A percentile compares a stretch with the other conserved stretches of the same genome.
phyloP scores from a whole-genome alignment of 805 yeast species.

The Cyberlindnera americana region DNA sequence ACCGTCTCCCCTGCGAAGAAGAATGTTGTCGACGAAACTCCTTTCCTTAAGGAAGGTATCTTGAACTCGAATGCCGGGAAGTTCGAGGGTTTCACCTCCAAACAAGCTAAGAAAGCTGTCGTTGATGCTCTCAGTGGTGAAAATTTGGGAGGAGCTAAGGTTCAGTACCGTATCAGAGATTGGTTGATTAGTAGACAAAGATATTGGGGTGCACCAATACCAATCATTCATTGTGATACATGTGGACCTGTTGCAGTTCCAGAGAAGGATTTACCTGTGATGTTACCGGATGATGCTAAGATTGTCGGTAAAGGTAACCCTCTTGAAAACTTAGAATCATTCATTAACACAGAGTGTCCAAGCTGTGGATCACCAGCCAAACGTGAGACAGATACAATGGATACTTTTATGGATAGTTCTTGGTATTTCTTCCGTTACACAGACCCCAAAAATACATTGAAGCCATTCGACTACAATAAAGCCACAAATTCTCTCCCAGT shows the following conservation, averaged over 20 bases:
- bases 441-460: slow-evolving; percentile 59
- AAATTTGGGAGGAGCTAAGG: slow-evolving; percentile 43
- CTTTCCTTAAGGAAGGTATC: slow-evolving; percentile 43
- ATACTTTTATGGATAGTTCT: slow-evolving; percentile 95
- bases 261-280: slow-evolving; percentile 77
- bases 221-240: slow-evolving; percentile 77
- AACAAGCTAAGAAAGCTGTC: slow-evolving; percentile 51
- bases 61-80: slow-evolving; percentile 46
- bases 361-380: slow-evolving; percentile 69
- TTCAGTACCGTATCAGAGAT: slow-evolving; percentile 71
- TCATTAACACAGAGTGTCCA: slow-evolving; percentile 77
- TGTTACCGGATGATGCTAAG: slow-evolving; percentile 58
- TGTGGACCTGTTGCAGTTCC: slow-evolving; percentile 97
- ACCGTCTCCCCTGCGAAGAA: slow-evolving; percentile 19
- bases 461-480: slow-evolving; percentile 50
- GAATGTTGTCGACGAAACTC: slow-evolving; percentile 19
- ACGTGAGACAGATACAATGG: slow-evolving; percentile 98
- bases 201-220: slow-evolving; percentile 99
- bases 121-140: slow-evolving; percentile 36
- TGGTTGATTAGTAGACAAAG: slow-evolving; percentile 95
- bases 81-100: slow-evolving; percentile 46
- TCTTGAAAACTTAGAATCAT: slow-evolving; percentile 59
- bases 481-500: slow-evolving; percentile 69
- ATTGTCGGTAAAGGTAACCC: slow-evolving; percentile 61
- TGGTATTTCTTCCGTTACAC: slow-evolving; percentile 90